phyloP scores from a whole-genome alignment of 2,329 filamentous ascomycete genomes.

The Hymenoscyphus infarciens region DNA sequence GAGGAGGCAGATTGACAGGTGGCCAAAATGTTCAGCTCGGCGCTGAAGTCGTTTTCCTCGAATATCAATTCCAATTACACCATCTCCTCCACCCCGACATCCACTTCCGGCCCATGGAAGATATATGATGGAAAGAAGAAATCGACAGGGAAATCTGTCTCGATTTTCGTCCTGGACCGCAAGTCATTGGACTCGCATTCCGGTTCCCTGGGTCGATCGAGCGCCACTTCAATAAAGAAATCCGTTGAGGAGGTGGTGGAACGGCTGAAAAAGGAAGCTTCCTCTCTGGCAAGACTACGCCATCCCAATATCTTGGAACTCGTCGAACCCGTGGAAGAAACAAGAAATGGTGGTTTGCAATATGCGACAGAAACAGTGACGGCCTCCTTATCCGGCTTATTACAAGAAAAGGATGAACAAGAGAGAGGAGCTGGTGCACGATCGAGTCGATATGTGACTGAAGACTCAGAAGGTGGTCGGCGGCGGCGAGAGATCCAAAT shows the following conservation, averaged over 20 bases:
- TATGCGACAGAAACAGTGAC: constrained; percentile 93
- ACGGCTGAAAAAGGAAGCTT: constrained; percentile 85
- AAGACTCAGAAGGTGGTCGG: constrained; percentile 70
- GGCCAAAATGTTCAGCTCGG: constrained; percentile 80
- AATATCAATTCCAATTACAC: constrained; percentile 94
- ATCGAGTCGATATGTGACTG: constrained; percentile 74
- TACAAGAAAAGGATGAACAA: constrained; percentile 87
- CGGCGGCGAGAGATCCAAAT: constrained; percentile 82
- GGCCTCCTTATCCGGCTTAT: constrained; percentile 74
- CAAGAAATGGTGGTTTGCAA: constrained; percentile 83
- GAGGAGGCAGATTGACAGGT: constrained; percentile 14
- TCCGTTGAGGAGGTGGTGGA: constrained; percentile 88
- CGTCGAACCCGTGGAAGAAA: constrained; percentile 93
- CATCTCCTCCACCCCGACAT: constrained; percentile 70
- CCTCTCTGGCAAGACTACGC: constrained; percentile 78
- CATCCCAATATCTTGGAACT: constrained; percentile 92
- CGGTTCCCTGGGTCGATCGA: constrained; percentile 57
- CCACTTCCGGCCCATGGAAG: constrained; percentile 88
- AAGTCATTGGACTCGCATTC: constrained; percentile 74
- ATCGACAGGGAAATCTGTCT: constrained; percentile 81
- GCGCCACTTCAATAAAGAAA: constrained; percentile 69
- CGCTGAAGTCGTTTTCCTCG: constrained; percentile 87
- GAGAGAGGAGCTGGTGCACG: constrained; percentile 70
- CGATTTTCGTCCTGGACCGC: constrained; percentile 91
- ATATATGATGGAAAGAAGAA: constrained; percentile 98